Base-by-base conservation (phyloP, 139 green algal species). In the Coelastrella sp. region DNA sequence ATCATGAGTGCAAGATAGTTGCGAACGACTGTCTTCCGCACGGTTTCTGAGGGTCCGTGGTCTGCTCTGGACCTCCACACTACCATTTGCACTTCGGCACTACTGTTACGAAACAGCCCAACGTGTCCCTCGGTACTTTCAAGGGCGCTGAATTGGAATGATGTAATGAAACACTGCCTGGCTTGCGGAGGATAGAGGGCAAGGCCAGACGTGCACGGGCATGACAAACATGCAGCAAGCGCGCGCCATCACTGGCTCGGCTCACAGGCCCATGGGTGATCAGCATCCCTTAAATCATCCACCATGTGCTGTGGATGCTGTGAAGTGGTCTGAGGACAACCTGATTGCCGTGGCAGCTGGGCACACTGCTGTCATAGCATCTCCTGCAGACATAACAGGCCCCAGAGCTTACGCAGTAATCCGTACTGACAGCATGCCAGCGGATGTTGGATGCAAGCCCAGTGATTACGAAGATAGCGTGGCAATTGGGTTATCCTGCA, bases 281-380 rank as follows among this genome's bases (percentile, higher is more conserved):
- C 41, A 77, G 64, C 60, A 67, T 30, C 35, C 48, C 32, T 64
- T 86, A 6, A 68, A 69, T 27, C 50, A 81, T 40, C 34, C 81
- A 15, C 81, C 81, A 23, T 66, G 48, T 23, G 25, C 41, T 34
- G 48, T 51, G 4, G 78, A 89, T 43, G 79, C 78, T 37, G 71
- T 93, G 0, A 32, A 77, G 27, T 94, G 91, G 91, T 87, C 86
- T 0, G 89, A 91, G 4, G 91, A 94, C 38, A 90, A 90, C 30
- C 51, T 90, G 34, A 82, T 94, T 34, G 91, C 91, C 1, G 88
- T 93, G 3, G 81, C 84, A 13, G 45, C 83, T 5, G 90, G 78
- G 7, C 53, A 45, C 50, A 62, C 45, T 1, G 79, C 89, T 2
- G 35, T 79, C 19, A 69, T 94, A 35, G 57, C 90, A 21, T 85